phyloP scores from a whole-genome alignment of 225 moss, liverwort and hornwort genomes.

The Pseudisothecium myosuroides region DNA sequence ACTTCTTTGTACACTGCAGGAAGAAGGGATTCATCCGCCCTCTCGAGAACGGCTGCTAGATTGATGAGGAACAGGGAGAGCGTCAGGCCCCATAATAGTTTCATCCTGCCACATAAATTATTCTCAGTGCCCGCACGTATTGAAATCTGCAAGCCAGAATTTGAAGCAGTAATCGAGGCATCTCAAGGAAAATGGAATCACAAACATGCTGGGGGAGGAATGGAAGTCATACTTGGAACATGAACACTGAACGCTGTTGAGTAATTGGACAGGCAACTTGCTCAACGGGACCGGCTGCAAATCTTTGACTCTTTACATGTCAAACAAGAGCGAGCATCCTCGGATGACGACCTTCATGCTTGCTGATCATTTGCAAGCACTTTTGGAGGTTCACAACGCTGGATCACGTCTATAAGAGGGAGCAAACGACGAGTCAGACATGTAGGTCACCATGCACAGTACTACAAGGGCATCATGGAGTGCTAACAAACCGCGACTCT shows the following conservation, averaged over 20 bases:
- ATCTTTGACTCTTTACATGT: conserved; percentile 1
- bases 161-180: not conserved
- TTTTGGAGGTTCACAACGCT: not conserved
- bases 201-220: not conserved
- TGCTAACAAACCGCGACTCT: not conserved
- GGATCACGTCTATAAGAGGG: not conserved
- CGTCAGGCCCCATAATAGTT: conserved; percentile 45
- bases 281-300: not conserved
- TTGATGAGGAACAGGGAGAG: conserved; percentile 76
- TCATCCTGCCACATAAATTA: conserved; percentile 37
- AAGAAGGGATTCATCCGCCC: conserved; percentile 75
- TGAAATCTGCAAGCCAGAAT: not conserved
- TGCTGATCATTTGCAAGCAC: not conserved
- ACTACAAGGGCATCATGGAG: not conserved
- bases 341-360: not conserved
- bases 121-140: not conserved
- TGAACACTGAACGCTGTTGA: not conserved
- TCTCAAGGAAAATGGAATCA: not conserved
- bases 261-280: not conserved
- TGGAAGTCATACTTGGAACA: conserved; percentile 1
- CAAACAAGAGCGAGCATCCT: not conserved
- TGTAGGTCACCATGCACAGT: not conserved
- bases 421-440: not conserved
- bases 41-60: conserved; percentile 78
- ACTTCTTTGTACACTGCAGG: conserved; percentile 98